Evolutionary conservation across 306 rosid species (phyloP).

Genomic region (Trifolium pratense): DNA sequence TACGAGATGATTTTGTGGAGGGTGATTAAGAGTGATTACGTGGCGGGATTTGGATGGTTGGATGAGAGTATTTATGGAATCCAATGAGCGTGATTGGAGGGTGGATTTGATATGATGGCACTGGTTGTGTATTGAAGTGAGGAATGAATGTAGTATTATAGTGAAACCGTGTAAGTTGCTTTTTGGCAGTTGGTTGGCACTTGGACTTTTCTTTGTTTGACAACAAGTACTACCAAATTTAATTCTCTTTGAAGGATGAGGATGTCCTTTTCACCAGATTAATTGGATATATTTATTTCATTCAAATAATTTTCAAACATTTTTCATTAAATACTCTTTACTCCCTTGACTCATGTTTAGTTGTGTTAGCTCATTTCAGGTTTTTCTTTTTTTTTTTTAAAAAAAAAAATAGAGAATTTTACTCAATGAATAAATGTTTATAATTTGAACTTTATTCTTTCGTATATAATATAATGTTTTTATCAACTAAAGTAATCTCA

Average conservation of each 20-base stretch:
- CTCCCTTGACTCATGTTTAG: no score
- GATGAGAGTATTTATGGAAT: not conserved
- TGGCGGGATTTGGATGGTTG: constrained; percentile 5
- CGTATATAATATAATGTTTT: no score
- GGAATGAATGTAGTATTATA: constrained; percentile 5
- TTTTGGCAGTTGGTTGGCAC: constrained; percentile 8
- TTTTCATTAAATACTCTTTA: no score
- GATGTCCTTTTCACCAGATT: not conserved
- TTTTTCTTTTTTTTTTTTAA: no score
- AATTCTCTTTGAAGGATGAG: not conserved
- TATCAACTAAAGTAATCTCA: no score
- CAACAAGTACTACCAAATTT: not conserved
- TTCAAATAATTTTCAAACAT: no score
- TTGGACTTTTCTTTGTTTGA: not conserved
- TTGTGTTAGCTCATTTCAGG: no score
- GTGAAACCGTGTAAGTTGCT: not conserved
- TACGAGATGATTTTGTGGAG: not conserved
- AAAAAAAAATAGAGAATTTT: no score
- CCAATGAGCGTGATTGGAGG: constrained; percentile 31
- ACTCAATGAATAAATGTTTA: no score
- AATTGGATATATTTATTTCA: not conserved
- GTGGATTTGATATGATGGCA: not conserved
- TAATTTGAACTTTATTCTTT: no score
- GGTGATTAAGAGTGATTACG: not conserved
- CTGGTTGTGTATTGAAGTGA: not conserved